Evolutionary conservation across 2,329 filamentous ascomycete species (phyloP), one percentile per base, ranked within the genome.

Genomic region (Botrytis galanthina): DNA sequence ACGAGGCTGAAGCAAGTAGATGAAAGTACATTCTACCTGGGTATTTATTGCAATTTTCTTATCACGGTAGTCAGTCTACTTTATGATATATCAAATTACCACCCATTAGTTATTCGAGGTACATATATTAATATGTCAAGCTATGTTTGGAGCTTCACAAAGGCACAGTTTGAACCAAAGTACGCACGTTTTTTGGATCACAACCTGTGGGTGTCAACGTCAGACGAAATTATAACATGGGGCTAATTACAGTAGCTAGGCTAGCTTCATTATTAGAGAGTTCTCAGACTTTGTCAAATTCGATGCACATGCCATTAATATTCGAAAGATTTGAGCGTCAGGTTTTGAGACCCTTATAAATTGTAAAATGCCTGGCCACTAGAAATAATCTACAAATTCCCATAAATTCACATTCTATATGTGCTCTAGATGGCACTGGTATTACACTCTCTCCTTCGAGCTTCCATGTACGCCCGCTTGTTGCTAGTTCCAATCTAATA

Each of bases 401-500:
- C 35, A 57, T 57, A 48, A 72, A 61, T 37, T 61, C 48, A 69
- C 51, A 32, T 32, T 72, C 71, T 72, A 72, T 67, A 39, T 69
- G 63, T 69, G 71, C 71, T 69, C 71, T 72, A 51, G 3, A 68
- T 68, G 63, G 57, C 63, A 66, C 71, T 75, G 73, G 73, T 76
- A 66, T 73, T 67, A 73, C 73, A 73, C 66, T 46, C 39, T 37
- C 16, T 26, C 59, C 59, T 32, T 54, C n/a, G 35, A 72, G 18
- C 51, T 61, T 69, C 54, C 73, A 73, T 54, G 44, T 57, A 73
- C 75, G 76, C 76, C 75, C 74, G 75, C 75, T 73, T 70, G 61
- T 67, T 72, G 73, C 67, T 72, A 60, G n/a, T 48, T 57, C 26
- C 64, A 63, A 44, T 73, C 72, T 70, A 70, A 37, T 70, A 32